Conservation (phyloP, 345 rosid species). For the Rhodamnia rubescens region DNA sequence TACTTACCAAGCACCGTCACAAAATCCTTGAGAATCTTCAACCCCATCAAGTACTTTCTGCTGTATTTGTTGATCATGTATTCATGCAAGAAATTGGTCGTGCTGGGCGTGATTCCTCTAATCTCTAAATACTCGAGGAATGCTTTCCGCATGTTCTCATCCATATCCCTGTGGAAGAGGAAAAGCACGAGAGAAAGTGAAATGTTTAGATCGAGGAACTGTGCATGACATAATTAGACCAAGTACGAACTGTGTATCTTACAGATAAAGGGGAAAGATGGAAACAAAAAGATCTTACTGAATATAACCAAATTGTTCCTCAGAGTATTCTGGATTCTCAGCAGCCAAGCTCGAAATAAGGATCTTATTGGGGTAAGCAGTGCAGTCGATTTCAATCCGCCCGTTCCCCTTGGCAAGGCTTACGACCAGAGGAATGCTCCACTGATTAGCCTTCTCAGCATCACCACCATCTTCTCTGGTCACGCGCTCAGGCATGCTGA, state of each 20-base stretch:
- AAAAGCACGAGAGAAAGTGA: neutral
- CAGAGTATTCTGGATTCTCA: slow-evolving; percentile 36
- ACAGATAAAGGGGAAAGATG: neutral
- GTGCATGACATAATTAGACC: neutral
- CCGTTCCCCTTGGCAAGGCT: slow-evolving; percentile 52
- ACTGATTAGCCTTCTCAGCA: no score
- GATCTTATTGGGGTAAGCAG: slow-evolving; percentile 61
- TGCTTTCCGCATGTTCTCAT: slow-evolving; percentile 73
- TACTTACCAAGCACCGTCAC: no score
- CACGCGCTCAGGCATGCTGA: slow-evolving; percentile 83
- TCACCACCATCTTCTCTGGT: slow-evolving; percentile 23
- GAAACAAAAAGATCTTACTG: slow-evolving; percentile 33
- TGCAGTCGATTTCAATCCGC: slow-evolving; percentile 50
- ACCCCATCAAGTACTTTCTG: slow-evolving; percentile 55
- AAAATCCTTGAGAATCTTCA: slow-evolving; percentile 68
- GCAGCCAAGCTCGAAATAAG: slow-evolving; percentile 47
- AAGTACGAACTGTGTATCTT: neutral
- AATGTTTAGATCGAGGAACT: neutral
- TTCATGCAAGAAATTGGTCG: slow-evolving; percentile 75
- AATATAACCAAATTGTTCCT: slow-evolving; percentile 54
- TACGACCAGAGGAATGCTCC: slow-evolving; percentile 57
- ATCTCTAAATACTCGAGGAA: slow-evolving; percentile 70
- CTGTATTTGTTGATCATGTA: slow-evolving; percentile 91
- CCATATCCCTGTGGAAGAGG: slow-evolving; percentile 52
- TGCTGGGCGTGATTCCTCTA: slow-evolving; percentile 69